These are phyloP conservation scores for Strobilomyces dryophilus DNA, from an alignment of 768 basidiomycete genomes.

Conservation along the genomic window DNA sequence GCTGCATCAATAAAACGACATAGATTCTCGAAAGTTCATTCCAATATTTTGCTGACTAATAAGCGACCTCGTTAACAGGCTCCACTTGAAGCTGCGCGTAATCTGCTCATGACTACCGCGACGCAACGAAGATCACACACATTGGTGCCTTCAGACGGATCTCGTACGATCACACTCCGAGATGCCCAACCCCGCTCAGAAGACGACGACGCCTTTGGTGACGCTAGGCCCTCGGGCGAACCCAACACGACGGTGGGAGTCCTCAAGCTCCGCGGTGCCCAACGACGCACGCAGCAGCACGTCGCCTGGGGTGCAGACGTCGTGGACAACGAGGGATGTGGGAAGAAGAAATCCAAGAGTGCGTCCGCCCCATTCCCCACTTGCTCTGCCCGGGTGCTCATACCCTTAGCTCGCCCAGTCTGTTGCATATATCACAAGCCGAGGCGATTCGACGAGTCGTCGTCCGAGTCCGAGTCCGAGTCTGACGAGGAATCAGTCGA, in stretches of 20 bases:
- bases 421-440: constrained; percentile 95
- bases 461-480: constrained; percentile 51
- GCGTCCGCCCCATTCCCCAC: constrained; percentile 20
- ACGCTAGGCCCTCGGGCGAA: constrained; percentile 19
- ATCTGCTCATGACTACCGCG: constrained; percentile 13
- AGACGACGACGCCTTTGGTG: constrained; percentile 16
- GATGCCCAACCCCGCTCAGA: constrained; percentile 34
- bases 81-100: too few species aligned
- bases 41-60: constrained; percentile 18
- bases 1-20: constrained; percentile 2
- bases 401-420: constrained; percentile 44
- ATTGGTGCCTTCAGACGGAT: constrained; percentile 46
- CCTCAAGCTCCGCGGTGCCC: constrained; percentile 56
- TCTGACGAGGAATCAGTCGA: constrained; percentile 25
- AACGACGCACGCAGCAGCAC: constrained; percentile 41
- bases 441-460: constrained; percentile 76
- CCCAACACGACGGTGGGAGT: constrained; percentile 38
- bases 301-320: constrained; percentile 86
- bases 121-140: constrained; percentile 33
- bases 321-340: constrained; percentile 87
- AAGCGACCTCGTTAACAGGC: neutral
- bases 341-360: constrained; percentile 94
- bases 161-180: constrained; percentile 48
- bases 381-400: too few species aligned
- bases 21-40: constrained; percentile 11